These are phyloP conservation scores for Cladosporium sp. DNA, from an alignment of 2,329 filamentous ascomycete species.

Conservation along the genomic window DNA sequence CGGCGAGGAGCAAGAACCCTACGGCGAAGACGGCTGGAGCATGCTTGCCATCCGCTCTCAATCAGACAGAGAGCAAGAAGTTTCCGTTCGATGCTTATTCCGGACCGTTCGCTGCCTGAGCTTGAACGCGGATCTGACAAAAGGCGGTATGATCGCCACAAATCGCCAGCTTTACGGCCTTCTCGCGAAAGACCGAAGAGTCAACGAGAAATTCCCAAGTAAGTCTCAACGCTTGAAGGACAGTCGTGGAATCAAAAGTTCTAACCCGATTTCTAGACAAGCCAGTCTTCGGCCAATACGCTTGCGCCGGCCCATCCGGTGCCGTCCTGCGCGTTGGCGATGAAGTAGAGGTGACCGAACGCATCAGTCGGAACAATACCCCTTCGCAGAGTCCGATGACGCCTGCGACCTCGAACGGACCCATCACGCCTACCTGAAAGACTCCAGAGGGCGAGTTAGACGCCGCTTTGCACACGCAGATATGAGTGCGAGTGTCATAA, in stretches of 20 bases:
- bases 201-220: slow-evolving; percentile 31
- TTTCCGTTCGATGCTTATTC: slow-evolving; percentile 31
- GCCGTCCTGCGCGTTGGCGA: slow-evolving; percentile 31
- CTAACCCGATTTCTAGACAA: too few species aligned
- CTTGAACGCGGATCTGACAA: slow-evolving; percentile 29
- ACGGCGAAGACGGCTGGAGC: slow-evolving; percentile 31
- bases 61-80: slow-evolving; percentile 26
- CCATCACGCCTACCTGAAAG: slow-evolving; percentile 9
- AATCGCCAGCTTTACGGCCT: slow-evolving; percentile 31
- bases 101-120: slow-evolving; percentile 29
- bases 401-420: slow-evolving; percentile 5
- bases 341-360: slow-evolving; percentile 28
- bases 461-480: too few species aligned
- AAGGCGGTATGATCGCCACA: slow-evolving; percentile 30
- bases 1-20: slow-evolving; percentile 25
- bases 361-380: slow-evolving; percentile 16
- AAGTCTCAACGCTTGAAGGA: slow-evolving; percentile 14
- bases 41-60: slow-evolving; percentile 30
- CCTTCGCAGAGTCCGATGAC: slow-evolving; percentile 14
- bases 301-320: slow-evolving; percentile 32
- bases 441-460: not conserved
- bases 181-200: slow-evolving; percentile 29
- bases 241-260: too few species aligned
- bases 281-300: slow-evolving; percentile 34
- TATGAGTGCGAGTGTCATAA: not conserved